These are phyloP conservation scores for Rhodotorula graminis DNA, from an alignment of 768 basidiomycete species.

Conservation along the genomic window DNA sequence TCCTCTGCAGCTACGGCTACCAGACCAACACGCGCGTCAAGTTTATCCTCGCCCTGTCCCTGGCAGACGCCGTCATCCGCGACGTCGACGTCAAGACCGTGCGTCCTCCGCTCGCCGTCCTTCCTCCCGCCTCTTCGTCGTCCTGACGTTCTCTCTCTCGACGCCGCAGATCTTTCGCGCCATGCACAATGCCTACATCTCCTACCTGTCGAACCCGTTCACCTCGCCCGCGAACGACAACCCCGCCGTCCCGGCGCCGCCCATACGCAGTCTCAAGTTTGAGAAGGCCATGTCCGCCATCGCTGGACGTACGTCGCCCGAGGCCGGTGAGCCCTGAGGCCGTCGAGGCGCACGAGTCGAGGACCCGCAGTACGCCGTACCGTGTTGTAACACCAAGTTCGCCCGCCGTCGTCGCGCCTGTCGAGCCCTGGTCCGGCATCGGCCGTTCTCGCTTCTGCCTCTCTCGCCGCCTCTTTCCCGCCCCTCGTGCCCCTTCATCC, in stretches of 20 bases:
- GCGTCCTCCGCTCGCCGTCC: conserved; percentile 41
- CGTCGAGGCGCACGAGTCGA: no score
- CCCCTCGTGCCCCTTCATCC: conserved; percentile 6
- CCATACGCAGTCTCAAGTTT: conserved; percentile 61
- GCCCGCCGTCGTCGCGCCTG: background rate
- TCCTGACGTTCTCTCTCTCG: background rate
- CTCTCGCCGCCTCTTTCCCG: no score
- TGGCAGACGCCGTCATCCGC: conserved; percentile 73
- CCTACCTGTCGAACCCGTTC: conserved; percentile 79
- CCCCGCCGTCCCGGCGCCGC: conserved; percentile 55
- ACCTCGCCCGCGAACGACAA: conserved; percentile 50
- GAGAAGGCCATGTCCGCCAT: conserved; percentile 70
- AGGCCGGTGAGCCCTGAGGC: conserved; percentile 43
- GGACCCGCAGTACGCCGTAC: background rate
- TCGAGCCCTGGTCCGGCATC: no score
- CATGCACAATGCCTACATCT: conserved; percentile 79
- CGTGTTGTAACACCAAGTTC: background rate
- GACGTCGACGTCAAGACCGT: conserved; percentile 75
- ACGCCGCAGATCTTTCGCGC: conserved; percentile 71
- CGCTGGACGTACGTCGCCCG: conserved; percentile 34
- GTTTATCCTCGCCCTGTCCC: conserved; percentile 71
- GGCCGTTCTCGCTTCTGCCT: background rate
- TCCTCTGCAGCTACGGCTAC: conserved; percentile 62
- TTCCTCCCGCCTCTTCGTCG: background rate
- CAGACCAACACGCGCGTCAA: conserved; percentile 81